These are phyloP conservation scores for Sporisorium sorghi DNA, from an alignment of 1,284 basidiomycete species.

Conservation along the genomic window DNA sequence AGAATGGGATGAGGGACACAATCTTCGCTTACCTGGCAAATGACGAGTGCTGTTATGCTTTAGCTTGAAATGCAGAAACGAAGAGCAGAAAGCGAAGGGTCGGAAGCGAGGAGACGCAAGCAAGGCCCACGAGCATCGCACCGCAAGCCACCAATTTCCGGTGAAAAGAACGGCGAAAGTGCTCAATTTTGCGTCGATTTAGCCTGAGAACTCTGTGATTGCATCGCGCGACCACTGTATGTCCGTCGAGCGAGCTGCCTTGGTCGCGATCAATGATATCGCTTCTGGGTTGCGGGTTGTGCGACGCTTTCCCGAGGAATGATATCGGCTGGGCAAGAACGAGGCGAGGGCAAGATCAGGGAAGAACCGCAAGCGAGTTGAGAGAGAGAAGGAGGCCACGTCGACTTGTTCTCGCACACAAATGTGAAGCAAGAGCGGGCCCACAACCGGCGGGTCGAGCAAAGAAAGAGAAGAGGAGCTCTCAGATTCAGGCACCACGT, in stretches of 20 bases:
- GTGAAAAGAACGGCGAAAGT: constrained; percentile 11
- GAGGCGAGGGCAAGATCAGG: neutral
- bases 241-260: neutral
- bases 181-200: constrained; percentile 9
- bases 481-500: neutral
- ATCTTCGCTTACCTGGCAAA: too few relatives aligned
- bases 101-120: constrained; percentile 4
- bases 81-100: neutral
- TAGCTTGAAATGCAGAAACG: too few relatives aligned
- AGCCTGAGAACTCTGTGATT: neutral
- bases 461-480: too few relatives aligned
- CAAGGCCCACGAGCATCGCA: constrained; percentile 2
- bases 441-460: constrained; percentile 1
- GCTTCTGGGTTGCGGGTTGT: too few relatives aligned
- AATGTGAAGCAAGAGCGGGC: neutral
- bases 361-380: neutral
- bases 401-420: neutral
- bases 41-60: too few relatives aligned
- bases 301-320: neutral
- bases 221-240: neutral
- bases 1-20: too few relatives aligned
- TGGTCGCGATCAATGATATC: neutral
- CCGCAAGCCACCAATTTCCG: constrained; percentile 6
- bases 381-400: neutral
- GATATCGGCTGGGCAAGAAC: neutral